These are phyloP conservation scores for Populus pruinosa DNA, from an alignment of 345 rosid species.

Conservation along the genomic window DNA sequence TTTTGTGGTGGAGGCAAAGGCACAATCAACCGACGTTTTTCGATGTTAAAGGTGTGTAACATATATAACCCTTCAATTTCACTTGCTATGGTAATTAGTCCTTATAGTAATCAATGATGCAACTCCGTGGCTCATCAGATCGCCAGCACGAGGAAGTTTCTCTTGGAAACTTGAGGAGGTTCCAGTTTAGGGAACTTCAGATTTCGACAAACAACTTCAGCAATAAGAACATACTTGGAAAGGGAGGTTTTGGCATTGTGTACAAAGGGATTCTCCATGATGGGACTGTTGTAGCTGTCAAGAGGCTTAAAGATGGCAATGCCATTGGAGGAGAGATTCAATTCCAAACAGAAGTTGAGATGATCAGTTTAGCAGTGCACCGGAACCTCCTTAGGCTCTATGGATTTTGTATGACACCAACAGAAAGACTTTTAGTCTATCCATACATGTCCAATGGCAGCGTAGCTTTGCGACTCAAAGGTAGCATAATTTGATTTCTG, in stretches of 20 bases:
- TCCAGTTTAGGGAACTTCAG: conserved; percentile 86
- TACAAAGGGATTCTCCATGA: conserved; percentile 86
- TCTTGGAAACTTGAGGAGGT: conserved; percentile 83
- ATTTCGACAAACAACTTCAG: conserved; percentile 78
- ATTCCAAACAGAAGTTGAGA: too few species aligned
- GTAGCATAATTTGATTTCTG: too few species aligned
- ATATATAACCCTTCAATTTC: background rate
- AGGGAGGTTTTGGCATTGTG: conserved; percentile 91
- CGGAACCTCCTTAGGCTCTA: too few species aligned
- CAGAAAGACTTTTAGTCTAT: too few species aligned
- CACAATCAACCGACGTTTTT: conserved; percentile 59
- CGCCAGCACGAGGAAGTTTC: conserved; percentile 69
- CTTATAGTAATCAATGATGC: background rate
- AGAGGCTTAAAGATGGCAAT: conserved; percentile 87
- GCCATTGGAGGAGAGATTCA: conserved; percentile 78
- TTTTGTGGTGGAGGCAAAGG: conserved; percentile 86
- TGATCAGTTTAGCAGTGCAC: too few species aligned
- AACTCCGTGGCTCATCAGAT: conserved; percentile 33
- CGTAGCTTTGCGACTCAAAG: too few species aligned
- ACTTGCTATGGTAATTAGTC: background rate
- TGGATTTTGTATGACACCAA: too few species aligned
- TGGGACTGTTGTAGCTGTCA: conserved; percentile 79
- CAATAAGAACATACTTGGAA: conserved; percentile 83
- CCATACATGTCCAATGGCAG: too few species aligned
- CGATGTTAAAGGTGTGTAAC: conserved; percentile 70